A percentile compares a stretch with the other conserved stretches of the same genome.
Conservation (phyloP, 73 alveolate genomes). For the Symbiodinium natans region DNA sequence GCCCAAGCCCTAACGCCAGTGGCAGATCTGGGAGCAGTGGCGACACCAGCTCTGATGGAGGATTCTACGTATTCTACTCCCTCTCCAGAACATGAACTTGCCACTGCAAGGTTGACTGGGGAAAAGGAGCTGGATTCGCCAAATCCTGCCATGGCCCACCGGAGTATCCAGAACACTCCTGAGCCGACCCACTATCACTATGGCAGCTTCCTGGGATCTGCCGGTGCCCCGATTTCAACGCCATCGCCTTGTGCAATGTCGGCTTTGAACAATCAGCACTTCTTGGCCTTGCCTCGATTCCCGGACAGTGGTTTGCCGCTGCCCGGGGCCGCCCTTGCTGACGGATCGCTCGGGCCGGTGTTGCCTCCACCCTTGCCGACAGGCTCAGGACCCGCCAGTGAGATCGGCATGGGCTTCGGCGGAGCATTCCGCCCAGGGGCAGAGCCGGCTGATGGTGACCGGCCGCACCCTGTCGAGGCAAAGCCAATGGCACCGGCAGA, state of each 20-base stretch:
- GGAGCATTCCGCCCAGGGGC: not conserved
- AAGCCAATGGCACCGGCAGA: constrained; percentile 18
- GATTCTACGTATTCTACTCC: not conserved
- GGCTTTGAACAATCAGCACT: not conserved
- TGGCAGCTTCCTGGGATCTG: not conserved
- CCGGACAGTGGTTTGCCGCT: too few relatives aligned
- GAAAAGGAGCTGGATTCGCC: constrained; percentile 62
- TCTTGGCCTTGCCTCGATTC: not conserved
- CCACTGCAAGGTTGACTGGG: not conserved
- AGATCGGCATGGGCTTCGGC: constrained; percentile 16
- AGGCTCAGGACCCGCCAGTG: constrained; percentile 9
- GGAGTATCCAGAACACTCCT: constrained; percentile 82
- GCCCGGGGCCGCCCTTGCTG: not conserved
- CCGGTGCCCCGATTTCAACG: constrained; percentile 9
- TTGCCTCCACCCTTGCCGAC: constrained; percentile 3
- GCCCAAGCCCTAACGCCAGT: not conserved
- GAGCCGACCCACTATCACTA: constrained; percentile 27
- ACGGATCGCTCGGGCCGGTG: not conserved
- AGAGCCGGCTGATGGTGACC: constrained; percentile 8
- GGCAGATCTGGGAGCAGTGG: not conserved
- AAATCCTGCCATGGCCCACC: constrained; percentile 36
- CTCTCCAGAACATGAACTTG: not conserved
- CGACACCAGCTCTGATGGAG: not conserved
- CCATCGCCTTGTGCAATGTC: constrained; percentile 5
- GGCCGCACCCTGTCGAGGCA: not conserved